Conservation (phyloP, 2,329 filamentous ascomycete species). For the Nothophaeocryptopus gaeumannii region DNA sequence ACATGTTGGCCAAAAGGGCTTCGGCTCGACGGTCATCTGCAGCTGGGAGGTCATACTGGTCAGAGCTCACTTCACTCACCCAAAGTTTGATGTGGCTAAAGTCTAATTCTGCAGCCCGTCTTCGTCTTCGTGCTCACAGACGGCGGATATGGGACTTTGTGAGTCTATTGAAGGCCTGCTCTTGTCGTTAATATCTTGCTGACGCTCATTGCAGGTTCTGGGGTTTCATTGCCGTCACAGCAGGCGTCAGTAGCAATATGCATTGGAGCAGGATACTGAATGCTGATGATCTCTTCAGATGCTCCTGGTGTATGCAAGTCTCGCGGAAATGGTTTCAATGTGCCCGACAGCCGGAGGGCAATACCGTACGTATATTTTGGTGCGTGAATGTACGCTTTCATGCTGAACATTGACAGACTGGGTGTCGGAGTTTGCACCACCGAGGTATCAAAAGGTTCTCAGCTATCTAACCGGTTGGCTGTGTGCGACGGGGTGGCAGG, state of each 20-base stretch:
- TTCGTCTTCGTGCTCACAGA: conserved; percentile 22
- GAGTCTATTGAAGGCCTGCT: conserved; percentile 22
- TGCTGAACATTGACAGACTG: conserved; percentile 5
- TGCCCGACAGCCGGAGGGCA: conserved; percentile 25
- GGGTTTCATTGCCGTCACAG: conserved; percentile 10
- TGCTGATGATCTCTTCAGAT: background rate
- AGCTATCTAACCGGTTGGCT: conserved; percentile 31
- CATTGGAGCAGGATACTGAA: too few species aligned
- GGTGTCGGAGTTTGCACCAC: conserved; percentile 31
- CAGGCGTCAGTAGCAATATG: background rate
- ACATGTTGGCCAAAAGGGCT: conserved; percentile 14
- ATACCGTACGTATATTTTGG: conserved; percentile 11
- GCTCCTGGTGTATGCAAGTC: conserved; percentile 6
- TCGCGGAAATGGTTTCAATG: conserved; percentile 12
- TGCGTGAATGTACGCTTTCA: background rate
- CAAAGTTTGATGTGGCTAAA: too few species aligned
- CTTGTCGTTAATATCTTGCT: conserved; percentile 15
- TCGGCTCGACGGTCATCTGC: conserved; percentile 30
- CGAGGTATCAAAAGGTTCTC: conserved; percentile 23
- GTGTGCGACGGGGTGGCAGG: conserved; percentile 40
- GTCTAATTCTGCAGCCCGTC: conserved; percentile 23
- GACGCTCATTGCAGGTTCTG: conserved; percentile 19
- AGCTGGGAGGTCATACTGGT: conserved; percentile 31
- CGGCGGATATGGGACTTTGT: conserved; percentile 24
- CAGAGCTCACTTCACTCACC: background rate